Percentiles rank a stretch among this genome's conserved stretches.
phyloP scores from a whole-genome alignment of 176 grass and related monocot species.

The Triticum monococcum region DNA sequence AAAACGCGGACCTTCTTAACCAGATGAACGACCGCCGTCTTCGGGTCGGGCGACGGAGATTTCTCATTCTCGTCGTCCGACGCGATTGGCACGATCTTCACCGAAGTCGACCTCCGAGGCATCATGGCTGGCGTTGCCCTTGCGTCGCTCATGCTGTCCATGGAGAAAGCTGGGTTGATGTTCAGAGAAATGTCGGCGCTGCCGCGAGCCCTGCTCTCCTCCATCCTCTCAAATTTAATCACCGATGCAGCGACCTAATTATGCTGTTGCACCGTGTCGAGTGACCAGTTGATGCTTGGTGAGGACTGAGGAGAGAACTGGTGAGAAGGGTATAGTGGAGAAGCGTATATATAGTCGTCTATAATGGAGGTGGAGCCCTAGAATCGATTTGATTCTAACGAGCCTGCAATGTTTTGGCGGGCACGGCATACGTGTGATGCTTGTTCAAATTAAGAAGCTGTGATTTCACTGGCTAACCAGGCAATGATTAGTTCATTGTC shows the following conservation, averaged over 20 bases:
- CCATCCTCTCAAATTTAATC: background rate
- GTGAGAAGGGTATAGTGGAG: background rate
- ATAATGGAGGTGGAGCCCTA: background rate
- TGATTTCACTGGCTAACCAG: background rate
- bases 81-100: background rate
- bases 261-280: background rate
- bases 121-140: background rate
- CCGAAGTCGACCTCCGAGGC: background rate
- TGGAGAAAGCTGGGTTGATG: background rate
- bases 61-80: background rate
- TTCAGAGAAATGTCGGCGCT: background rate
- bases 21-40: background rate
- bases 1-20: background rate
- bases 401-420: background rate
- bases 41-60: background rate
- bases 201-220: background rate
- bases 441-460: background rate
- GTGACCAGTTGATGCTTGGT: background rate
- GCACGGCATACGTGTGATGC: slow-evolving; percentile 27
- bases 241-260: background rate
- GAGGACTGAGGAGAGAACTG: background rate
- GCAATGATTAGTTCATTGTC: background rate
- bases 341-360: background rate
- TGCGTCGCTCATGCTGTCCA: background rate
- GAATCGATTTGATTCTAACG: background rate